Conservation (phyloP, 2,329 filamentous ascomycete genomes). For the Microcyclosporella mali region DNA sequence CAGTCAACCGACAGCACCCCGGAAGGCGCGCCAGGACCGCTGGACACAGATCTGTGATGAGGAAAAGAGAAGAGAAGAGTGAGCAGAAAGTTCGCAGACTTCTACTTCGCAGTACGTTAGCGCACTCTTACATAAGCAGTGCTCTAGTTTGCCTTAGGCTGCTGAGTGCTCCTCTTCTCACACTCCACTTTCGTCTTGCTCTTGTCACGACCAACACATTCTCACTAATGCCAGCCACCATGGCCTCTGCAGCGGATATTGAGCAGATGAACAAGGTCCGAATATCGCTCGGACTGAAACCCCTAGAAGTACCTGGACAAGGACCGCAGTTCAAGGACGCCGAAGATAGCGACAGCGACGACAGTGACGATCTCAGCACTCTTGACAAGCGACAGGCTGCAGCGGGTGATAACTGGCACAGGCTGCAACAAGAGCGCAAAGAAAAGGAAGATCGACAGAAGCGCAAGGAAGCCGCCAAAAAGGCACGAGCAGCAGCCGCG, state of each 20-base stretch:
- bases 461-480: slow-evolving; percentile 75
- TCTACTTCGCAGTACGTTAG: no score
- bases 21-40: slow-evolving; percentile 59
- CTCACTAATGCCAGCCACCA: slow-evolving; percentile 14
- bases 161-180: no score
- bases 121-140: no score
- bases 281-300: slow-evolving; percentile 80
- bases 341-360: slow-evolving; percentile 43
- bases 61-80: slow-evolving; percentile 32
- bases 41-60: slow-evolving; percentile 74
- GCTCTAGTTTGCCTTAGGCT: no score
- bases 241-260: slow-evolving; percentile 56
- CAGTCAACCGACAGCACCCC: slow-evolving; percentile 65
- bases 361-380: slow-evolving; percentile 72
- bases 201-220: neutral
- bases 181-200: no score
- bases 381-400: slow-evolving; percentile 72
- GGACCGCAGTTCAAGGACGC: slow-evolving; percentile 53
- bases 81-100: slow-evolving; percentile 7
- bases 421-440: slow-evolving; percentile 59
- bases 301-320: slow-evolving; percentile 73
- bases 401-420: slow-evolving; percentile 68
- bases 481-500: slow-evolving; percentile 76
- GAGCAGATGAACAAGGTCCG: slow-evolving; percentile 93
- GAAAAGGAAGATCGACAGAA: slow-evolving; percentile 74